These are phyloP conservation scores for Mentha longifolia DNA, from an alignment of 257 asterid species.

Conservation along the genomic window DNA sequence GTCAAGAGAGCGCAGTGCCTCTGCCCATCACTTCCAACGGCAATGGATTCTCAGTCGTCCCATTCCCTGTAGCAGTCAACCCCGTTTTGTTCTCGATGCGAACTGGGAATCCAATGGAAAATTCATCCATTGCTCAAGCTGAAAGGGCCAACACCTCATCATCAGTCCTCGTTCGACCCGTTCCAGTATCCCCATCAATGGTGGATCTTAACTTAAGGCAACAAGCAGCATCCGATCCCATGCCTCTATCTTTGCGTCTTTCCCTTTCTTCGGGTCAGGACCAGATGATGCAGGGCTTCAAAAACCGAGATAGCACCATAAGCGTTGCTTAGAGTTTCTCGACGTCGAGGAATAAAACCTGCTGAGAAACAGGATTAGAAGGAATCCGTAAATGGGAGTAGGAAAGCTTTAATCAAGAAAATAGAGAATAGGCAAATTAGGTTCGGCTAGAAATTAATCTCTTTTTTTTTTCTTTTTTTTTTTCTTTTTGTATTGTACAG, in stretches of 20 bases:
- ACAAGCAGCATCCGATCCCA: conserved; percentile 43
- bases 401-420: conserved; percentile 34
- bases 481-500: conserved; percentile 52
- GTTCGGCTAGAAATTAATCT: conserved; percentile 36
- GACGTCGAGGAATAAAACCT: conserved; percentile 27
- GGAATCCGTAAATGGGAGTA: conserved; percentile 29
- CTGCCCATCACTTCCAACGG: conserved; percentile 36
- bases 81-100: conserved; percentile 57
- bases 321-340: conserved; percentile 51
- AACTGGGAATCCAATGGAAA: conserved; percentile 47
- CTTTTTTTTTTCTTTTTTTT: neutral
- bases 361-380: conserved; percentile 32
- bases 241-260: conserved; percentile 60
- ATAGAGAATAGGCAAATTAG: conserved; percentile 40
- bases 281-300: conserved; percentile 46
- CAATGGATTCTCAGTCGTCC: conserved; percentile 52
- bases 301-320: conserved; percentile 54
- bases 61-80: conserved; percentile 44
- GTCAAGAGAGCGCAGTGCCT: conserved; percentile 42
- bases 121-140: conserved; percentile 30
- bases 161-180: conserved; percentile 40
- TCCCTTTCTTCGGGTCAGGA: conserved; percentile 60
- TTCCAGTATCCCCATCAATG: conserved; percentile 40
- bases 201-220: conserved; percentile 53
- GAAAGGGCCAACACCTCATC: conserved; percentile 37